A percentile compares a stretch with the other conserved stretches of the same genome.
These are phyloP conservation scores for Naganishia albida DNA, from an alignment of 1,284 basidiomycete genomes.

Conservation along the genomic window DNA sequence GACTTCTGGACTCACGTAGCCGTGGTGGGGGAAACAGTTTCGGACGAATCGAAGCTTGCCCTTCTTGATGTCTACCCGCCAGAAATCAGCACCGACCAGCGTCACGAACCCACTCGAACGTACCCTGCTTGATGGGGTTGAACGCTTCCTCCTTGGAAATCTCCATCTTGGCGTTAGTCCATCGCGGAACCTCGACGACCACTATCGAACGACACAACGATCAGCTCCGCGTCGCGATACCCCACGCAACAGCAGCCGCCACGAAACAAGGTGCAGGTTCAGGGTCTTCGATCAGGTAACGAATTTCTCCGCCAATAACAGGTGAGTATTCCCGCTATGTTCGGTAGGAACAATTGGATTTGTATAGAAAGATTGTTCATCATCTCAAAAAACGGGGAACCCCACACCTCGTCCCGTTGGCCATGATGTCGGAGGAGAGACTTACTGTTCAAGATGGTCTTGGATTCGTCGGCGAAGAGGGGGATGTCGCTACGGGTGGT, in stretches of 20 bases:
- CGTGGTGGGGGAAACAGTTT: constrained; percentile 99
- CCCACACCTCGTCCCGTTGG: not conserved
- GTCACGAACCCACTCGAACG: constrained; percentile 30
- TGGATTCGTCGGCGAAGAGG: constrained; percentile 89
- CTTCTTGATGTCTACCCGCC: constrained; percentile 56
- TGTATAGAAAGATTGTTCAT: constrained; percentile 25
- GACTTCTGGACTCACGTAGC: constrained; percentile 64
- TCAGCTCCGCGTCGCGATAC: not conserved
- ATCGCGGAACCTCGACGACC: constrained; percentile 97
- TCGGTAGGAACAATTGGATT: constrained; percentile 31
- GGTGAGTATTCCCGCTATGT: constrained; percentile 25
- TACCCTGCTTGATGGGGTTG: constrained; percentile 95
- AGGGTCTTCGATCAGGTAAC: constrained; percentile 28
- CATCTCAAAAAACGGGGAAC: not conserved
- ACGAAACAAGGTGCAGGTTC: not conserved
- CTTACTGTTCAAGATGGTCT: constrained; percentile 84
- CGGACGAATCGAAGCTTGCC: constrained; percentile 95
- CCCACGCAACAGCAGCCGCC: not conserved
- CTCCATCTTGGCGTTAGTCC: constrained; percentile 99
- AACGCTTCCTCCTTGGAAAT: constrained; percentile 95
- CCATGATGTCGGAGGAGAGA: not conserved
- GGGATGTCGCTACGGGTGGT: constrained; percentile 69
- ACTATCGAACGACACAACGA: constrained; percentile 53
- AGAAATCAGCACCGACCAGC: not conserved
- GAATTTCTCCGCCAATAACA: constrained; percentile 26